phyloP scores from a whole-genome alignment of 169 alveolate genomes.

The Plasmodium gonderi region DNA sequence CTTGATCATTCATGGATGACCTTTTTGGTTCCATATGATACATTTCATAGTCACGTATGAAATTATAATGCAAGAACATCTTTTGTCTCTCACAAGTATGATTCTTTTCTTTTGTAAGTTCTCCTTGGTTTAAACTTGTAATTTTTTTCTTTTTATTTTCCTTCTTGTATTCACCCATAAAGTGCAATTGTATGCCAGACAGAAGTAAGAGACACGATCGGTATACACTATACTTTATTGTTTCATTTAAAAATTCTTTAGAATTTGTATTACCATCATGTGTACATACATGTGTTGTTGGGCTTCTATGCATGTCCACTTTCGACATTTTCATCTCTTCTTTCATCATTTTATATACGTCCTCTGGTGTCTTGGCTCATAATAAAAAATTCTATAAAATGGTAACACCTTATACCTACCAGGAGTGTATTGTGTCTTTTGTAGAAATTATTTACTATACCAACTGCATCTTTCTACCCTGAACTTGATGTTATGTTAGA shows the following conservation, averaged over 20 bases:
- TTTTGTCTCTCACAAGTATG: not conserved
- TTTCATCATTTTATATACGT: not conserved
- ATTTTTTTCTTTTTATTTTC: not conserved
- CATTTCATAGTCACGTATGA: constrained; percentile 18
- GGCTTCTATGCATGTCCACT: not conserved
- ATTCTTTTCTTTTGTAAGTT: not conserved
- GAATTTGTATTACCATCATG: not conserved
- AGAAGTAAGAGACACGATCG: constrained; percentile 20
- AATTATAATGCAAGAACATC: not conserved
- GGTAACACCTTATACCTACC: too few relatives aligned
- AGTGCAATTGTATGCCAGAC: constrained; percentile 29
- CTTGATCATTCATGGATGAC: not conserved
- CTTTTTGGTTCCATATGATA: constrained; percentile 14
- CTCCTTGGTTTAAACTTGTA: not conserved
- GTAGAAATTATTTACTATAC: too few relatives aligned
- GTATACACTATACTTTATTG: constrained; percentile 12
- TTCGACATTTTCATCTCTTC: not conserved
- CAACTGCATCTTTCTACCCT: too few relatives aligned
- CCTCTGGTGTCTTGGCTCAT: not conserved
- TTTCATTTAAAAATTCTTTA: not conserved
- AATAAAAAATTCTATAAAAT: not conserved
- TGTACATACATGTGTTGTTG: too few relatives aligned
- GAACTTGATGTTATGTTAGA: too few relatives aligned
- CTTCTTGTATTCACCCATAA: not conserved
- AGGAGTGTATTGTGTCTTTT: too few relatives aligned